These are phyloP conservation scores for Conticribra guillardii DNA, from an alignment of 108 stramenopile genomes.

Conservation along the genomic window DNA sequence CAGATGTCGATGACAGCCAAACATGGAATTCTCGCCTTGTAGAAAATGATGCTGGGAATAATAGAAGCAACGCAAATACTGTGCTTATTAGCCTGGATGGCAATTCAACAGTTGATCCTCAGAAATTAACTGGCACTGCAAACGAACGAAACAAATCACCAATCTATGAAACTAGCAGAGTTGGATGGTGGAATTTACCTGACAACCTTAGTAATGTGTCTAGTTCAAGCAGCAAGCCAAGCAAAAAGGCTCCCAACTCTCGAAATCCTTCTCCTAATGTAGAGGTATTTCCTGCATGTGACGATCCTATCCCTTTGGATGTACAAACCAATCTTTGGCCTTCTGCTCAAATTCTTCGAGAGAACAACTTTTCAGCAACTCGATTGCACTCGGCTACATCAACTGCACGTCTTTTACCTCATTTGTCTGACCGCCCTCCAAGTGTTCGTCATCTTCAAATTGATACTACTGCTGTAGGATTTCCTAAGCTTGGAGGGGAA, in stretches of 20 bases:
- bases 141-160: constrained; percentile 19
- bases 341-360: constrained; percentile 55
- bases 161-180: constrained; percentile 41
- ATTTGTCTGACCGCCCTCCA: constrained; percentile 85
- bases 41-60: constrained; percentile 21
- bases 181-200: constrained; percentile 66
- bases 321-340: constrained; percentile 73
- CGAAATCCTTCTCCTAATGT: constrained; percentile 26
- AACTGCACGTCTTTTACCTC: constrained; percentile 73
- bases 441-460: constrained; percentile 83
- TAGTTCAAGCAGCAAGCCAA: constrained; percentile 1
- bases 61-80: constrained; percentile 28
- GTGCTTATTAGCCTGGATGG: constrained; percentile 41
- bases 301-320: constrained; percentile 56
- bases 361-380: constrained; percentile 72
- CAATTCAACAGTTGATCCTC: constrained; percentile 12
- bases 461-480: constrained; percentile 88
- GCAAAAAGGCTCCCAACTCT: not conserved
- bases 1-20: constrained; percentile 79
- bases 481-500: constrained; percentile 81
- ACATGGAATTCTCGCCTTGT: constrained; percentile 74
- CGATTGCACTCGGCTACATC: constrained; percentile 77
- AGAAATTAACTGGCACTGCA: not conserved
- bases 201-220: constrained; percentile 23
- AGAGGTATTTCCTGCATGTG: constrained; percentile 48